Evolutionary conservation across 805 yeast genomes (phyloP).

Genomic region (Komagataella mondaviorum): DNA sequence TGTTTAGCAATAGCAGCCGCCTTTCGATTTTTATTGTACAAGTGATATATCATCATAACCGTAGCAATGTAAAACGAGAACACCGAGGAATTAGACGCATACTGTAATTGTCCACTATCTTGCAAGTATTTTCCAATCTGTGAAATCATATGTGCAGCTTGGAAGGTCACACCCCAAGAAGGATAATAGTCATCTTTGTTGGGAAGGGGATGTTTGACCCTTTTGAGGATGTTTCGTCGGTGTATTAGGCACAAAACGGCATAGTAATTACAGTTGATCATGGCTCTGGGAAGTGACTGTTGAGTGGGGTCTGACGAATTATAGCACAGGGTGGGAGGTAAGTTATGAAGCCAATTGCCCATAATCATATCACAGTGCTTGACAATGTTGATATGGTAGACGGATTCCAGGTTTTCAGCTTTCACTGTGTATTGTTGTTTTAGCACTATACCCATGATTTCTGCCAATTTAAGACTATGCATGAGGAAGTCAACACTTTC

Average conservation of each 20-base stretch:
- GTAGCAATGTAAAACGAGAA: slow-evolving; percentile 34
- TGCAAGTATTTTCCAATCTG: slow-evolving; percentile 41
- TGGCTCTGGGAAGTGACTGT: slow-evolving; percentile 1
- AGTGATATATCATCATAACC: slow-evolving; percentile 54
- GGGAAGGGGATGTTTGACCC: slow-evolving; percentile 10
- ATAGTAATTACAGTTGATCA: slow-evolving; percentile 4
- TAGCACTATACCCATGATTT: slow-evolving; percentile 54
- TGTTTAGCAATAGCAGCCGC: slow-evolving; percentile 21
- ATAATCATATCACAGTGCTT: slow-evolving; percentile 43
- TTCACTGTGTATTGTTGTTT: slow-evolving; percentile 47
- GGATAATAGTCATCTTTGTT: slow-evolving; percentile 33
- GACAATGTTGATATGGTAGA: slow-evolving; percentile 30
- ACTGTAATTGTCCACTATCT: slow-evolving; percentile 31
- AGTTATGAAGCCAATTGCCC: slow-evolving; percentile 58
- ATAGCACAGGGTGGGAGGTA: slow-evolving; percentile 46
- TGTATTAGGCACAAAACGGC: slow-evolving; percentile 4
- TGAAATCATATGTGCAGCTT: slow-evolving; percentile 66
- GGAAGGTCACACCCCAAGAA: slow-evolving; percentile 73
- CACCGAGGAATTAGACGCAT: slow-evolving; percentile 45
- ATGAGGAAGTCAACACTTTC: slow-evolving; percentile 42
- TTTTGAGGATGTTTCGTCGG: slow-evolving; percentile 2
- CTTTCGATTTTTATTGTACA: slow-evolving; percentile 17
- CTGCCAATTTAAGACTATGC: slow-evolving; percentile 51
- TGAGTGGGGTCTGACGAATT: slow-evolving; percentile 27
- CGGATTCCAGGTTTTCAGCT: slow-evolving; percentile 25